Evolutionary conservation across 2,329 filamentous ascomycete genomes (phyloP).

Genomic region (Pestalotiopsis sp.): DNA sequence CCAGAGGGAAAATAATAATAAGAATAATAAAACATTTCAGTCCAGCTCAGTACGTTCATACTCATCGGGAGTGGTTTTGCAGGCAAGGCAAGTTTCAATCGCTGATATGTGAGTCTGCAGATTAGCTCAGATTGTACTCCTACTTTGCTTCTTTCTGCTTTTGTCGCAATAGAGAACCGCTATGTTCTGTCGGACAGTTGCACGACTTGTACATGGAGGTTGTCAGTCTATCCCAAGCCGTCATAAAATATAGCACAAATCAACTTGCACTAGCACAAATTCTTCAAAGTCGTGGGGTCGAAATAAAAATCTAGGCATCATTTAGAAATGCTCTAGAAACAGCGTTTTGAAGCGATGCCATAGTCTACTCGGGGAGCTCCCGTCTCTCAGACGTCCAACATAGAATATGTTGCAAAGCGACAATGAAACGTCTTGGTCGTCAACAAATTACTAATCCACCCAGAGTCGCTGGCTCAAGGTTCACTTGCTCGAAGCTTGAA

Average conservation of each 20-base stretch:
- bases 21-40: constrained; percentile 15
- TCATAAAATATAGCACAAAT: neutral
- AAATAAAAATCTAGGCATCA: neutral
- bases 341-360: constrained; percentile 13
- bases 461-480: neutral
- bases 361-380: constrained; percentile 29
- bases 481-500: neutral
- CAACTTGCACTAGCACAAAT: neutral
- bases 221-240: neutral
- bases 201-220: neutral
- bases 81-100: too few species aligned
- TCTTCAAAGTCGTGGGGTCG: neutral
- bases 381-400: neutral
- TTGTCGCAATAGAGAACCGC: neutral
- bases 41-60: constrained; percentile 31
- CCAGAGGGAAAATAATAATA: constrained; percentile 20
- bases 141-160: neutral
- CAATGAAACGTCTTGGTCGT: neutral
- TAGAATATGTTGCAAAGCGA: neutral
- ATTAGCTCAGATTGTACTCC: neutral
- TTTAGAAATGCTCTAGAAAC: constrained; percentile 3
- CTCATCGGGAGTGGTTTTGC: constrained; percentile 16
- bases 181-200: neutral
- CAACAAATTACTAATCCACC: neutral
- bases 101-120: neutral